These are phyloP conservation scores for Cryptosporidium canis DNA, from an alignment of 169 alveolate genomes.

Conservation along the genomic window DNA sequence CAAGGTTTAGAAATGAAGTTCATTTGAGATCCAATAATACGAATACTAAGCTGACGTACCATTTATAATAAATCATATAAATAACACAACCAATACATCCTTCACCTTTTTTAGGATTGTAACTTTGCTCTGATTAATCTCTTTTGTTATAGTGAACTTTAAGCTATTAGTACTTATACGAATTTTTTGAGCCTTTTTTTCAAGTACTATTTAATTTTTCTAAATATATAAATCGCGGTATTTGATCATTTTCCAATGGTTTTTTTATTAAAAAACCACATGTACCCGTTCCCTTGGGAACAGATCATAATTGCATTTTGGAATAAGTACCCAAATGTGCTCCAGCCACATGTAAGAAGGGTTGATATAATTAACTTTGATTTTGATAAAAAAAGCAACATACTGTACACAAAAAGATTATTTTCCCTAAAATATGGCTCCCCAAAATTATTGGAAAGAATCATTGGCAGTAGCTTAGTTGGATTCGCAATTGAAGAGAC, in stretches of 20 bases:
- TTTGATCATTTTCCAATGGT: background rate
- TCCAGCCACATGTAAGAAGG: conserved; percentile 36
- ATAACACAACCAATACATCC: no score
- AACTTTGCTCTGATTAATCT: no score
- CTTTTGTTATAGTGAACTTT: no score
- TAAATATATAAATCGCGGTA: background rate
- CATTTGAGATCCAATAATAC: no score
- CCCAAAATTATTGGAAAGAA: background rate
- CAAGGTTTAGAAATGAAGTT: background rate
- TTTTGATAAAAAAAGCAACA: background rate
- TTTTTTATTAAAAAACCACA: conserved; percentile 10
- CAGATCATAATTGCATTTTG: conserved; percentile 12
- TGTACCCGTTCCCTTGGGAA: conserved; percentile 31
- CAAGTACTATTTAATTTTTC: background rate
- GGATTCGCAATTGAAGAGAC: conserved; percentile 33
- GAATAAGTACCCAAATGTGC: conserved; percentile 46
- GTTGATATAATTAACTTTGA: conserved; percentile 29
- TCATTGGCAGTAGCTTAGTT: conserved; percentile 1
- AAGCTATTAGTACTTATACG: no score
- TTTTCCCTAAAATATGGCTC: conserved; percentile 7
- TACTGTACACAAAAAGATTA: background rate
- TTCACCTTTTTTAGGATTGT: no score
- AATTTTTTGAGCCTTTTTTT: no score
- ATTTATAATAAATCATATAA: no score
- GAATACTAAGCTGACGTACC: no score